Evolutionary conservation across 2,329 filamentous ascomycete genomes (phyloP).

Genomic region (Botrytis pseudocinerea): DNA sequence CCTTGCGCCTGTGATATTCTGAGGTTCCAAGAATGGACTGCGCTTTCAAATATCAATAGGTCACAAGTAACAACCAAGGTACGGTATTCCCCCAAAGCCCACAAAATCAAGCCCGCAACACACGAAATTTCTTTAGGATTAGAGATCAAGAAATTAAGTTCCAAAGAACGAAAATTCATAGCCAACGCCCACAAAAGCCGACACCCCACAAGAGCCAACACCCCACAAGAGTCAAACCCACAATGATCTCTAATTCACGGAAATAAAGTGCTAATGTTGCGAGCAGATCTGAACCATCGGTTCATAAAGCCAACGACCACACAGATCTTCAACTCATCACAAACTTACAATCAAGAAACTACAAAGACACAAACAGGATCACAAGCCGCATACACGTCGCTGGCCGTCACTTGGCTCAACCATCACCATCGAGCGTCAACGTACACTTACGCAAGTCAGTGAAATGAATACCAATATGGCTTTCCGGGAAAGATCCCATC

Average conservation of each 20-base stretch:
- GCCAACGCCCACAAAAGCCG: constrained; percentile 3
- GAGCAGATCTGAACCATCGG: constrained; percentile 14
- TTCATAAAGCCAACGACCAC: constrained; percentile 15
- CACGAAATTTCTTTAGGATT: neutral
- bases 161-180: constrained; percentile 10
- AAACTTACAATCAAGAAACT: constrained; percentile 7
- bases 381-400: neutral
- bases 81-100: neutral
- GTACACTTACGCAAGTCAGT: neutral
- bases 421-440: constrained; percentile 19
- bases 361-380: constrained; percentile 7
- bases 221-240: constrained; percentile 11
- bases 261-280: constrained; percentile 13
- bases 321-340: constrained; percentile 14
- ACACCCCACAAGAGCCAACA: constrained; percentile 8
- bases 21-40: neutral
- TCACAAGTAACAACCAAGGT: constrained; percentile 13
- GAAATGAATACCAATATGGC: constrained; percentile 7
- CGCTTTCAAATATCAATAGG: constrained; percentile 4
- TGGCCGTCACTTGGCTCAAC: constrained; percentile 6
- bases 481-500: neutral
- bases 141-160: constrained; percentile 12
- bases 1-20: constrained; percentile 8
- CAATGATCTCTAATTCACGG: constrained; percentile 4
- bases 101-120: constrained; percentile 6